Percentiles rank a stretch among this genome's conserved stretches.
phyloP scores from a whole-genome alignment of 2,329 filamentous ascomycete genomes.

The Sporothrix brunneoviolacea region DNA sequence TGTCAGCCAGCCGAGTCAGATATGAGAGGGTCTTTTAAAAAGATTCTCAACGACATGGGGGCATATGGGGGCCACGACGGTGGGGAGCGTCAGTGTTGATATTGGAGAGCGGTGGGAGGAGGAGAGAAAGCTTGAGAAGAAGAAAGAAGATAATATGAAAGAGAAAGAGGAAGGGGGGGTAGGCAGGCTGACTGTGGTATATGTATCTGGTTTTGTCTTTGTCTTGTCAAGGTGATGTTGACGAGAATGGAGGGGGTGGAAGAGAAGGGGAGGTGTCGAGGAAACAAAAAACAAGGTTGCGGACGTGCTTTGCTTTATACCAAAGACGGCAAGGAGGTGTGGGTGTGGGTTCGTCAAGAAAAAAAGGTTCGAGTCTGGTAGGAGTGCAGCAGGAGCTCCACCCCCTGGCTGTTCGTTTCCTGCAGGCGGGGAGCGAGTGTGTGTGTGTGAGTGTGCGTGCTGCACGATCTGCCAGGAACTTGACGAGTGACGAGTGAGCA shows the following conservation, averaged over 20 bases:
- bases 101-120: background rate
- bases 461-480: background rate
- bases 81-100: background rate
- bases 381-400: too few relatives aligned
- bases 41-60: conserved; percentile 28
- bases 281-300: conserved; percentile 7
- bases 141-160: background rate
- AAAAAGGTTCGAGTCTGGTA: background rate
- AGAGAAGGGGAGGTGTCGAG: background rate
- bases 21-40: conserved; percentile 24
- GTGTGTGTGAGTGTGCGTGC: background rate
- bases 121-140: background rate
- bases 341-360: background rate
- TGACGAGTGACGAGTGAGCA: background rate
- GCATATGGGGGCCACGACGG: conserved; percentile 10
- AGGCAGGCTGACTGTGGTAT: background rate
- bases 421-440: background rate
- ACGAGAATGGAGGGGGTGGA: background rate
- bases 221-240: background rate
- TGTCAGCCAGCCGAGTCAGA: conserved; percentile 31
- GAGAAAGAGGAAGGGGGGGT: background rate
- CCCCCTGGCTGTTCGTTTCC: too few relatives aligned
- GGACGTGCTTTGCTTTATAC: conserved; percentile 9
- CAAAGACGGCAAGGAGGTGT: background rate
- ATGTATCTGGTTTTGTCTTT: background rate